Conservation (phyloP, 1,284 basidiomycete genomes). For the Trichosporon faecale region DNA sequence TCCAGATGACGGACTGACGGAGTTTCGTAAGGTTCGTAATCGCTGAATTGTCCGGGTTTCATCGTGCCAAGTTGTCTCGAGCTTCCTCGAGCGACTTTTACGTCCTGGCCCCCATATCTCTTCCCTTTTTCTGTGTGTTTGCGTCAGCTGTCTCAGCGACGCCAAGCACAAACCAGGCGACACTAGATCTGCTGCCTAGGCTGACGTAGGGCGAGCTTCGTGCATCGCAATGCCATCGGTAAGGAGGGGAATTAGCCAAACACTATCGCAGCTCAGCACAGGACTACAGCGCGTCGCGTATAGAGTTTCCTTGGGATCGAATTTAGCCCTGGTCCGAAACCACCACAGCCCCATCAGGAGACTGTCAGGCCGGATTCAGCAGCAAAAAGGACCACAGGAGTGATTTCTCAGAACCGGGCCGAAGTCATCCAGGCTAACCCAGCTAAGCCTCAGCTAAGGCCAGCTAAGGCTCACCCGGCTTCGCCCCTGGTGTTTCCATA, state of each 20-base stretch:
- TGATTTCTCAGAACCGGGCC: background rate
- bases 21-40: background rate
- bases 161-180: background rate
- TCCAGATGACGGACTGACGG: background rate
- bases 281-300: background rate
- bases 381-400: background rate
- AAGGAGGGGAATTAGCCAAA: background rate
- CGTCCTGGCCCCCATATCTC: background rate
- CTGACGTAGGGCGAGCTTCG: background rate
- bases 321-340: background rate
- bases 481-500: background rate
- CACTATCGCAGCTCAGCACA: background rate
- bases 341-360: background rate
- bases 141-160: background rate
- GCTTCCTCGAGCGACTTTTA: background rate
- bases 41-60: background rate
- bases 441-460: no score
- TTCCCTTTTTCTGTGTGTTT: background rate
- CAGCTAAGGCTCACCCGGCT: background rate
- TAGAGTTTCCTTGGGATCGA: slow-evolving; percentile 2
- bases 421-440: no score
- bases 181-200: background rate
- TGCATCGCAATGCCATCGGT: background rate
- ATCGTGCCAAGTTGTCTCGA: background rate
- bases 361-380: background rate